phyloP scores from a whole-genome alignment of 2,329 filamentous ascomycete species.

The Neoscytalidium dimidiatum region DNA sequence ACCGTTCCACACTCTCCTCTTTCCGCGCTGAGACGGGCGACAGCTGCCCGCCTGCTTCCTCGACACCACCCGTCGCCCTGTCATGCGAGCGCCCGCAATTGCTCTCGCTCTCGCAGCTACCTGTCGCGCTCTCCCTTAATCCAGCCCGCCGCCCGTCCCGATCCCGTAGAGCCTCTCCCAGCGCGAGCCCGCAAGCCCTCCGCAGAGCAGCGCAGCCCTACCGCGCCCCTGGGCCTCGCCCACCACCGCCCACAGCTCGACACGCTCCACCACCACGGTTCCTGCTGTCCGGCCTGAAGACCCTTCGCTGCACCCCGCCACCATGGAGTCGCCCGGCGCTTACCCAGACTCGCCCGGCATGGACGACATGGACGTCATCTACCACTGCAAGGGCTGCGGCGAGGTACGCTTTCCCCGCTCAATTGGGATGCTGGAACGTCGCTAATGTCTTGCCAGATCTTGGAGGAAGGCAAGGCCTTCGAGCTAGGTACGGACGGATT shows the following conservation, averaged over 20 bases:
- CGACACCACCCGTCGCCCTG: not conserved
- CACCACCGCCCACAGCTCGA: not conserved
- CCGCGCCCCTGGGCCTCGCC: conserved; percentile 3
- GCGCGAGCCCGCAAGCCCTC: not conserved
- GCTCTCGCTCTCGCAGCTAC: not conserved
- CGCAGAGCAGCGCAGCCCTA: conserved; percentile 12
- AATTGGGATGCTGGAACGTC: conserved; percentile 4
- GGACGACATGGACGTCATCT: conserved; percentile 47
- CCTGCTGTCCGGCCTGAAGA: not conserved
- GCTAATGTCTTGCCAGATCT: conserved; percentile 62
- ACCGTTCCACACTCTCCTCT: not conserved
- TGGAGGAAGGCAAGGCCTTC: conserved; percentile 98
- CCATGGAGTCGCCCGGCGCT: conserved; percentile 57
- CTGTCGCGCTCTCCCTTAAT: conserved; percentile 16
- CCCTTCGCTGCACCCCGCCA: conserved; percentile 12
- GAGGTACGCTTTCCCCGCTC: conserved; percentile 32
- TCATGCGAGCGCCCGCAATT: conserved; percentile 19
- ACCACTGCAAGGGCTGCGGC: conserved; percentile 67
- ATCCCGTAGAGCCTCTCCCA: conserved; percentile 4
- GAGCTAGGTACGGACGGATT: conserved; percentile 73
- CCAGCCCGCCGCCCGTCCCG: not conserved
- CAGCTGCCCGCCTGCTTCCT: not conserved
- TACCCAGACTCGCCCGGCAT: conserved; percentile 53
- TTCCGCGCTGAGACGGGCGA: conserved; percentile 1
- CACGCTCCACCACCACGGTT: not conserved